Evolutionary conservation across 371 early-diverging fungal species (phyloP).

Genomic region (Nematocida ironsii): DNA sequence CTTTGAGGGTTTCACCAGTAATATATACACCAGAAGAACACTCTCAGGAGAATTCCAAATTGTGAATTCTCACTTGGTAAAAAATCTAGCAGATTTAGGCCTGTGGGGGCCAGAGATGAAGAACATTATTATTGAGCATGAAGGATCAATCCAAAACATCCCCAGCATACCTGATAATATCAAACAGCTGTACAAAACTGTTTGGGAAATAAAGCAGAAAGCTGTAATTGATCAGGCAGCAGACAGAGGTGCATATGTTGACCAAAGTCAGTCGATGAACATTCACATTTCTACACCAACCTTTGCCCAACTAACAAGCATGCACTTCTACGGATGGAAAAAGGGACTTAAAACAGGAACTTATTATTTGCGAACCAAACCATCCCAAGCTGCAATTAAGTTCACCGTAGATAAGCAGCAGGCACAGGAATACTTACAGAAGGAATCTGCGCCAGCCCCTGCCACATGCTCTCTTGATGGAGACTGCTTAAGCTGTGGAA

Average conservation of each 20-base stretch:
- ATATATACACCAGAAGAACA: constrained; percentile 94
- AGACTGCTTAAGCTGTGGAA: constrained; percentile 57
- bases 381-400: constrained; percentile 94
- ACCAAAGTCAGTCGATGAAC: constrained; percentile 95
- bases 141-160: constrained; percentile 84
- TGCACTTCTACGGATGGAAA: constrained; percentile 99
- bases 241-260: constrained; percentile 92
- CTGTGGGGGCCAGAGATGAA: constrained; percentile 92
- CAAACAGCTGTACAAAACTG: constrained; percentile 91
- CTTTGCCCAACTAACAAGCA: constrained; percentile 83
- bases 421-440: constrained; percentile 47
- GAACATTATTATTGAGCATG: constrained; percentile 86
- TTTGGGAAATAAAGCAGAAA: constrained; percentile 91
- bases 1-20: constrained; percentile 95
- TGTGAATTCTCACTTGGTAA: constrained; percentile 89
- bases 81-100: constrained; percentile 82
- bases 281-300: constrained; percentile 86
- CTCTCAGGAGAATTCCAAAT: constrained; percentile 98
- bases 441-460: neutral
- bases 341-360: constrained; percentile 97
- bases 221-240: constrained; percentile 74
- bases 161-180: constrained; percentile 81
- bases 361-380: constrained; percentile 95
- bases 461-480: constrained; percentile 30
- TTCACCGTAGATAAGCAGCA: constrained; percentile 72